Evolutionary conservation across 148 eudicot species (phyloP), one percentile per base, ranked within the genome.

Genomic region (Persicaria maculosa): DNA sequence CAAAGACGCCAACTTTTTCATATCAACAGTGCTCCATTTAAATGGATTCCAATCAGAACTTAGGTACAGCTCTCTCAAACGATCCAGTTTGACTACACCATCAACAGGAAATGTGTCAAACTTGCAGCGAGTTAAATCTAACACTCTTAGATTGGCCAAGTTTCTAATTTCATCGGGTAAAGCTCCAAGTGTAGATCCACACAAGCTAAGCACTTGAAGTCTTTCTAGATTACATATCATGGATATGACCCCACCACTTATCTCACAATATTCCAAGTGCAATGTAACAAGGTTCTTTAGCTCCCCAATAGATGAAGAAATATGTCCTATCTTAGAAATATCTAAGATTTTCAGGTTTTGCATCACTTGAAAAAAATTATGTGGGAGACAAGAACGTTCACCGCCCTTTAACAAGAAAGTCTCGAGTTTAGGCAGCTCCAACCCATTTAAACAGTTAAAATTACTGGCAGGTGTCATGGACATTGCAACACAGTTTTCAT

Each of bases 151-250:
- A 2, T 59, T 59, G 43, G 43, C 10, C 67, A 59, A 22, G 14
- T 59, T 59, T 14, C 43, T 43, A 25, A 25, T 20, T 59, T 59
- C 67, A 22, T 22, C 67, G 20, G 44, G 43, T 59, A 59, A 22
- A 17, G 1, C 43, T 9, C 9, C 6, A 9, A 59, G 1, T 1
- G 3, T 22, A 2, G 67, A 59, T 20, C 43, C 65, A 9, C 65
- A 40, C 65, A 59, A 59, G 43, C 65, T 59, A 59, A 59, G 14
- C 36, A 59, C 65, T 19, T 59, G 12, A 59, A 59, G 65, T 19
- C 2, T 25, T 8, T 8, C 14, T 22, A 59, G 65, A 7, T 59
- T 22, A 59, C 65, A 1, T 59, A 19, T 10, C 4, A 12, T 59
- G 14, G 65, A 22, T 9, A 20, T 20, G 7, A 59, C 9, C 36